Base-by-base conservation (phyloP, 2,329 filamentous ascomycete genomes). In the Davidsoniella australis region DNA sequence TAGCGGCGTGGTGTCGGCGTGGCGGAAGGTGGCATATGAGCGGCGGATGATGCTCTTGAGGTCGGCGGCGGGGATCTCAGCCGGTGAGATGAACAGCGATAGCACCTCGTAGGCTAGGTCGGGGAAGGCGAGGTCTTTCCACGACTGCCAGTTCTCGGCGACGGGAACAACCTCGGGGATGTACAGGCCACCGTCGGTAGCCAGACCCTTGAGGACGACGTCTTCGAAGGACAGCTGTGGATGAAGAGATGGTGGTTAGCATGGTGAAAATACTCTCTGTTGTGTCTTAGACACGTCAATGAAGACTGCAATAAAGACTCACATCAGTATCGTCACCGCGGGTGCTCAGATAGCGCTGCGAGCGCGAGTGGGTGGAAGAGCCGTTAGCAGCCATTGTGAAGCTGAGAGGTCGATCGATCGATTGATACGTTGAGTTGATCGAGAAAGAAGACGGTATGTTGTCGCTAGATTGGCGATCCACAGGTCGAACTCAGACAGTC, bases 21-120 rank as follows among this genome's bases (percentile, higher is more conserved):
- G 72, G 57, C 88, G 82, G 70, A 98, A 98, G 7, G 87, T 94
- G 17, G 83, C 76, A 63, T 98, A 98, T 59, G 83, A 91, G 58
- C 79, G 76, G 57, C 79, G 69, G 63, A 96, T 84, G 61, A 98
- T 87, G 55, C 73, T 76, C 63, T 82, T 85, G 38, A 98, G 74
- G 59, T 94, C 87, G 51, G 73, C 68, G 24, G 77, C 60, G 9
- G 88, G 85, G 53, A 96, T 93, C 66, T 96, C 89, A 49, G 75
- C 69, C 29, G 76, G 66, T 0, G 87, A 88, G 59, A 96, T 86
- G 68, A 91, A 96, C 47, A 94, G 77, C 45, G 79, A 84, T 63
- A 95, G 77, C 62, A 96, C 80, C 62, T 87, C 73, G 64, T 81
- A 84, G 49, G 88, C 88, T 48, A 95, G 72, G 33, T 94, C 82